Percentiles rank a stretch among this genome's conserved stretches.
Evolutionary conservation across 768 basidiomycete species (phyloP).

Genomic region (Hysterangium stoloniferum): DNA sequence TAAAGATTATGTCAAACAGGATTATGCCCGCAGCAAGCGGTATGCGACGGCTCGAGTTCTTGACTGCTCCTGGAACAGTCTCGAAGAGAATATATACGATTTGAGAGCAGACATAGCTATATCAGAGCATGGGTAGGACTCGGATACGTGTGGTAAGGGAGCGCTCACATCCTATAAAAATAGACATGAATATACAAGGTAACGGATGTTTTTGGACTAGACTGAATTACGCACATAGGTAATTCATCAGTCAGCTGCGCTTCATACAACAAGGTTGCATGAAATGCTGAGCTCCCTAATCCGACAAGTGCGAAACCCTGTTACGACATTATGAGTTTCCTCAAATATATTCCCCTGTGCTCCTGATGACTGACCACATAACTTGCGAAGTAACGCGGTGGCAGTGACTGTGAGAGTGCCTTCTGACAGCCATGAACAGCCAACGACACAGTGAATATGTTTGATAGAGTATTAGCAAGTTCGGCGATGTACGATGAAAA

Average conservation of each 20-base stretch:
- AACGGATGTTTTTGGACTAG: background rate
- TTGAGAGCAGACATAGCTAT: constrained; percentile 56
- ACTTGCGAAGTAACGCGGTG: constrained; percentile 28
- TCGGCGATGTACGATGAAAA: constrained; percentile 75
- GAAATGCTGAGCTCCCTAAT: constrained; percentile 73
- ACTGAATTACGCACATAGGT: constrained; percentile 44
- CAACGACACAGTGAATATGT: constrained; percentile 49
- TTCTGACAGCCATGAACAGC: constrained; percentile 41
- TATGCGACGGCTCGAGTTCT: constrained; percentile 19
- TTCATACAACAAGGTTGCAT: constrained; percentile 65
- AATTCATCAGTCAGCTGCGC: constrained; percentile 79
- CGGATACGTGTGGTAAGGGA: too few relatives aligned
- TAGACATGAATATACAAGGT: background rate
- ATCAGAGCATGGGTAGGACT: background rate
- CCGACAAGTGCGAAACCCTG: constrained; percentile 66
- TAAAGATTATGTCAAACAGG: constrained; percentile 53
- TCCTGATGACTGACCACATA: constrained; percentile 21
- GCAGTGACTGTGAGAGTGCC: constrained; percentile 25
- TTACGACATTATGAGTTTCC: constrained; percentile 5
- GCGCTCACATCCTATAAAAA: constrained; percentile 8
- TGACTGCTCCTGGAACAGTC: constrained; percentile 39
- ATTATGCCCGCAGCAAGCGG: constrained; percentile 30
- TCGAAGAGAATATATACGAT: constrained; percentile 56
- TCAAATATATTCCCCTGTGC: background rate
- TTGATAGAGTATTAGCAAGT: constrained; percentile 67